Evolutionary conservation across 2,329 filamentous ascomycete genomes (phyloP), one percentile per base, ranked within the genome.

Genomic region (Fusarium nodosum): DNA sequence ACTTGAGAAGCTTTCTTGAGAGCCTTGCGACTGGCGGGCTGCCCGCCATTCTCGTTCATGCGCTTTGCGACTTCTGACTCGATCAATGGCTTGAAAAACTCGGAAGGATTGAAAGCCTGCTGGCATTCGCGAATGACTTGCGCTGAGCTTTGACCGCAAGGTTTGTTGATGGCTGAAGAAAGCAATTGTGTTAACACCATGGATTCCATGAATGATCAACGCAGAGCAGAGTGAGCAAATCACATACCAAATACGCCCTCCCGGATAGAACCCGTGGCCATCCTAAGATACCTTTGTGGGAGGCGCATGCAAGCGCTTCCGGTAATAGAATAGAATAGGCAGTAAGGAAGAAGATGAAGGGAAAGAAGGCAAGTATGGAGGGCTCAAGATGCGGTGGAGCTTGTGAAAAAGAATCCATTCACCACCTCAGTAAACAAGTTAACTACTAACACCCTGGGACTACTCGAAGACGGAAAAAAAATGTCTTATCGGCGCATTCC

Each of bases 111-210:
- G 85, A 98, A 97, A 71, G 91, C 88, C 22, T 86, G 82, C 82
- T 98, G 94, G 61, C 97, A 90, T 76, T 95, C 91, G 77, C 95
- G 94, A 71, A 99, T 88, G 38, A 97, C 91, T 79, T 97, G 93
- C 52, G 94, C 94, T 34, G 95, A 98, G 78, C 91, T 93, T 75
- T 95, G 88, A 75, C 90, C 92, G 75, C 90, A 85, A 30, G 96
- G 96, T 82, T 99, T 99, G 83, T 97, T 93, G 80, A 99, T 91
- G 79, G 93, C 95, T 97, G 73, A 15, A 51, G 15, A n/a, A 50
- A 46, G 66, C 48, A 41, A 48, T 48, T 39, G 50, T 59, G 53
- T 72, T 42, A 66, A 68, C 44, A 61, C 11, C 30, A 41, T 47
- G n/a, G 36, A 22, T 36, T 36, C 24, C 34, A 30, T 36, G 26